A percentile compares a stretch with the other conserved stretches of the same genome.
Evolutionary conservation across 305 asterid genomes (phyloP).

Genomic region (Rubia tinctorum): DNA sequence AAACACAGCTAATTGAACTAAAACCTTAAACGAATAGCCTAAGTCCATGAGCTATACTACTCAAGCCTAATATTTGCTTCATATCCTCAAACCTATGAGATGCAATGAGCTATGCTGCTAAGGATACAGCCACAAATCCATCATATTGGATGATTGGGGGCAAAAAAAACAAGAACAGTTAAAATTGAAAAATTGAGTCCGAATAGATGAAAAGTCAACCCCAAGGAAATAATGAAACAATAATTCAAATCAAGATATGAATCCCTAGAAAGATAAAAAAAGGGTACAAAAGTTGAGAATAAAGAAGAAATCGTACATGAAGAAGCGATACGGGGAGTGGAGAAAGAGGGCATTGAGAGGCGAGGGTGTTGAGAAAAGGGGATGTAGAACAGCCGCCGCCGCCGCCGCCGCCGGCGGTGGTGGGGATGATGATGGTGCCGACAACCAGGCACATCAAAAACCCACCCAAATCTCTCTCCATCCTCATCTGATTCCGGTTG

Average conservation of each 20-base stretch:
- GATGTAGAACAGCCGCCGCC: slow-evolving; percentile 11
- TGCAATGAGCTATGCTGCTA: neutral
- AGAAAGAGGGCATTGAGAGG: slow-evolving; percentile 29
- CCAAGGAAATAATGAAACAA: neutral
- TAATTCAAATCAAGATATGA: neutral
- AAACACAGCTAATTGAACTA: neutral
- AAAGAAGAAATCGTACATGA: slow-evolving; percentile 16
- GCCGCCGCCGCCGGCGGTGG: slow-evolving; percentile 8
- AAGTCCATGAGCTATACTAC: too few relatives aligned
- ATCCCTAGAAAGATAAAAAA: neutral
- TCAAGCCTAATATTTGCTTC: too few relatives aligned
- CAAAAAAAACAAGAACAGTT: neutral
- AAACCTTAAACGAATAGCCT: neutral
- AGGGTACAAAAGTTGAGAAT: neutral
- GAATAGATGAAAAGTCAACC: slow-evolving; percentile 9
- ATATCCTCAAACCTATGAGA: neutral
- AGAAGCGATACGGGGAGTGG: slow-evolving; percentile 12
- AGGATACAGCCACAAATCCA: too few relatives aligned
- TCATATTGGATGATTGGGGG: neutral
- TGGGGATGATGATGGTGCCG: slow-evolving; percentile 12
- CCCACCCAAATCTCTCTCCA: neutral
- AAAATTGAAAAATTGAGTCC: neutral
- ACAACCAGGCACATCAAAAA: slow-evolving; percentile 6
- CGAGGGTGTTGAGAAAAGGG: slow-evolving; percentile 9
- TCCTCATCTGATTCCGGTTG: slow-evolving; percentile 1